phyloP scores from a whole-genome alignment of 768 basidiomycete genomes.

The Leccinum aurantiacum region DNA sequence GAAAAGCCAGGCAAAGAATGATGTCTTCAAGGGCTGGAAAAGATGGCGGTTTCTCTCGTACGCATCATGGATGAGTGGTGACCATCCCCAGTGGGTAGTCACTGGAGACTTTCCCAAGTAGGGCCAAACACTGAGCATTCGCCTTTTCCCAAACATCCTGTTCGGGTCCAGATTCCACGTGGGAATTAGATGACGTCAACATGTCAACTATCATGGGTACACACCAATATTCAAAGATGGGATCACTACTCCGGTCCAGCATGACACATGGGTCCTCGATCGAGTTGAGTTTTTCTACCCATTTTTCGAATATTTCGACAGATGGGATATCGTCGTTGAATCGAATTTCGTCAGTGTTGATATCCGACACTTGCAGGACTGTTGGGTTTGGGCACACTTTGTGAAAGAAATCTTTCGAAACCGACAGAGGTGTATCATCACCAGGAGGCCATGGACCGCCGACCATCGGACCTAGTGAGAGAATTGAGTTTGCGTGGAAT shows the following conservation, averaged over 20 bases:
- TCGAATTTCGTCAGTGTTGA: slow-evolving; percentile 32
- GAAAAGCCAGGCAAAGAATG: not conserved
- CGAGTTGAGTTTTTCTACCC: slow-evolving; percentile 36
- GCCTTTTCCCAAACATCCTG: slow-evolving; percentile 36
- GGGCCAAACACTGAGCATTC: slow-evolving; percentile 38
- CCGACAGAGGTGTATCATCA: slow-evolving; percentile 34
- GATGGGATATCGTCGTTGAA: slow-evolving; percentile 29
- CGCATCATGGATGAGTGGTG: slow-evolving; percentile 34
- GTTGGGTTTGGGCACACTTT: slow-evolving; percentile 41
- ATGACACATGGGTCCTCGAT: slow-evolving; percentile 43
- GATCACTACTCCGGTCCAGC: slow-evolving; percentile 23
- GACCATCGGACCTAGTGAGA: slow-evolving; percentile 38
- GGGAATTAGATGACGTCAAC: not conserved
- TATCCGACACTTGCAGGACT: slow-evolving; percentile 28
- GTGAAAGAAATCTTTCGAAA: slow-evolving; percentile 39
- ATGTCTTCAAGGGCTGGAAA: slow-evolving; percentile 13
- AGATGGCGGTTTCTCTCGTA: slow-evolving; percentile 32
- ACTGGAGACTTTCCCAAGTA: slow-evolving; percentile 35
- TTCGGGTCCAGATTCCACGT: not conserved
- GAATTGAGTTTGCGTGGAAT: not conserved
- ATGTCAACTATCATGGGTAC: slow-evolving; percentile 4
- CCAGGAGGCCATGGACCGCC: slow-evolving; percentile 39
- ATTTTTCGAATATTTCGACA: slow-evolving; percentile 35
- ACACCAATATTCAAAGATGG: slow-evolving; percentile 40
- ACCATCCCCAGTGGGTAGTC: slow-evolving; percentile 39